These are phyloP conservation scores for Marasmius oreades DNA, from an alignment of 1,284 basidiomycete species.

Conservation along the genomic window DNA sequence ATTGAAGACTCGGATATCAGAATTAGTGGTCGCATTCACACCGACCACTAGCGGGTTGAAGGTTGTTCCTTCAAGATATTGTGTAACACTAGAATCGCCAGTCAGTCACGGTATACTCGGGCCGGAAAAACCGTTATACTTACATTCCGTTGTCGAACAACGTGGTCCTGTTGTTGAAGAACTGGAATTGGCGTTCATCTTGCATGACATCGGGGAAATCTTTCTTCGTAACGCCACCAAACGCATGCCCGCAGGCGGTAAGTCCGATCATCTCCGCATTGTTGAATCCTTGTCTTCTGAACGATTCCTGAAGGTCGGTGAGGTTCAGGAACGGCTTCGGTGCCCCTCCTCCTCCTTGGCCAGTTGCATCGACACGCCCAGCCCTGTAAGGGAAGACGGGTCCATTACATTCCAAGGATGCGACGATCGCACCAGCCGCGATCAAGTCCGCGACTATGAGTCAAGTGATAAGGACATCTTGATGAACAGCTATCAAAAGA, in stretches of 20 bases:
- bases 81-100: conserved; percentile 25
- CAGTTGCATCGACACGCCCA: conserved; percentile 33
- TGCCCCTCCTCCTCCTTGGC: conserved; percentile 27
- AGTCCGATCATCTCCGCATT: conserved; percentile 38
- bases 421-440: conserved; percentile 30
- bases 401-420: conserved; percentile 33
- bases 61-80: conserved; percentile 34
- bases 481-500: neutral
- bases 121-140: neutral
- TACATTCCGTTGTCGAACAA: conserved; percentile 24
- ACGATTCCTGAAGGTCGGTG: conserved; percentile 28
- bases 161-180: conserved; percentile 27
- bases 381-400: conserved; percentile 35
- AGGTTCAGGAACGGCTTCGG: conserved; percentile 33
- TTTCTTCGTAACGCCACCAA: conserved; percentile 29
- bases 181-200: neutral
- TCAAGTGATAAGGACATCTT: neutral
- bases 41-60: conserved; percentile 32
- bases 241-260: conserved; percentile 38
- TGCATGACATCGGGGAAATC: conserved; percentile 29
- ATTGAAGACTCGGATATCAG: conserved; percentile 34
- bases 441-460: conserved; percentile 35
- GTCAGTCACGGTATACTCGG: neutral
- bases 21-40: conserved; percentile 31
- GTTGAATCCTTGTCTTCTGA: conserved; percentile 35